A percentile compares a stretch with the other conserved stretches of the same genome.
Conservation (phyloP, 106 monocot species). For the Allium sativum region DNA sequence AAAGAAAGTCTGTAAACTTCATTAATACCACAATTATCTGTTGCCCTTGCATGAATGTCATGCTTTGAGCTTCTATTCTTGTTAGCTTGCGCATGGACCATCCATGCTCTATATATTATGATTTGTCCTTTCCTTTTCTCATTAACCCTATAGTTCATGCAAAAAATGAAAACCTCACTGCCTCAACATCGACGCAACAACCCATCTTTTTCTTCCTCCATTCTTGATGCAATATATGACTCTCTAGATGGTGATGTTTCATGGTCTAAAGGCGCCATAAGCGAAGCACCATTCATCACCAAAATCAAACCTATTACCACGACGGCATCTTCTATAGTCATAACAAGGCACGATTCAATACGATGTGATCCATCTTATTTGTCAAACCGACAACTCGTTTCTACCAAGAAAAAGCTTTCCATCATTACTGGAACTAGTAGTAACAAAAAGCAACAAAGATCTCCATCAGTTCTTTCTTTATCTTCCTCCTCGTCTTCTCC, state of each 20-base stretch:
- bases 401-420: conserved; percentile 28
- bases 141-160: too few species aligned
- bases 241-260: conserved; percentile 12
- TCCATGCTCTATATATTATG: too few species aligned
- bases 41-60: too few species aligned
- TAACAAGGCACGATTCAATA: background rate
- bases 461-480: conserved; percentile 1
- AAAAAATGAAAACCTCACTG: background rate
- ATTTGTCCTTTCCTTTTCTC: too few species aligned
- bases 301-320: conserved; percentile 7
- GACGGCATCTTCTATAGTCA: background rate
- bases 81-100: too few species aligned
- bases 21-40: too few species aligned
- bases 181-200: conserved; percentile 5
- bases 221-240: conserved; percentile 14
- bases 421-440: conserved; percentile 46
- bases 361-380: background rate
- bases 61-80: too few species aligned
- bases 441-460: conserved; percentile 20
- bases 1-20: too few species aligned
- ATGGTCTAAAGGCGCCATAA: background rate
- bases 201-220: conserved; percentile 23
- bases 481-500: conserved; percentile 31
- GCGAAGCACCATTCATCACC: background rate
- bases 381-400: conserved; percentile 12